These are phyloP conservation scores for Sugiyamaella novakii DNA, from an alignment of 1,139 yeast species.

Conservation along the genomic window DNA sequence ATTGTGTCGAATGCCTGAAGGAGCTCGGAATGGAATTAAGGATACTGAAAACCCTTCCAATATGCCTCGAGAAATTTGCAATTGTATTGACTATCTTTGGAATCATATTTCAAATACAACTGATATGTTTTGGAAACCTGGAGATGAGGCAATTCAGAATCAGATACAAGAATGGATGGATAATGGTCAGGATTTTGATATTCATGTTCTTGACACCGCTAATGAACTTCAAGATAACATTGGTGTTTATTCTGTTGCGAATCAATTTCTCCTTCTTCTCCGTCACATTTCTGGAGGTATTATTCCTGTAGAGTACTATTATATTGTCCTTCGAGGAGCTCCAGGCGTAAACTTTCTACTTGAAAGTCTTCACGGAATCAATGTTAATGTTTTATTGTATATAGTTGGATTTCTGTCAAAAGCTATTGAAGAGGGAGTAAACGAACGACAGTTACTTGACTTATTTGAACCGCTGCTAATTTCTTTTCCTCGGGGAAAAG, in stretches of 20 bases:
- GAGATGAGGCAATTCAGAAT: conserved; percentile 36
- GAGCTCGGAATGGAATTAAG: conserved; percentile 34
- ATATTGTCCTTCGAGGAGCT: conserved; percentile 30
- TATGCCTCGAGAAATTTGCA: conserved; percentile 42
- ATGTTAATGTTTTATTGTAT: conserved; percentile 48
- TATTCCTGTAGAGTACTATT: conserved; percentile 42
- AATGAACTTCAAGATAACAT: conserved; percentile 30
- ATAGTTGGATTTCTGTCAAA: conserved; percentile 43
- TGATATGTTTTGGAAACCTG: conserved; percentile 30
- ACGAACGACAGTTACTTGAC: conserved; percentile 26
- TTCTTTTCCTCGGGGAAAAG: conserved; percentile 34
- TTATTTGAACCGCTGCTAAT: conserved; percentile 40
- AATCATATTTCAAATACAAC: conserved; percentile 22
- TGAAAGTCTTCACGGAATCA: conserved; percentile 45
- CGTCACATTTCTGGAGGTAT: conserved; percentile 47
- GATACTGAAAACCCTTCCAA: conserved; percentile 27
- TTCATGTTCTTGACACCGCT: conserved; percentile 37
- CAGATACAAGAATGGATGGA: conserved; percentile 45
- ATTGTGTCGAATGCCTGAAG: conserved; percentile 37
- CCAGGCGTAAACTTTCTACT: conserved; percentile 38
- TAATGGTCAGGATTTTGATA: conserved; percentile 39
- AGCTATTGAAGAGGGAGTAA: conserved; percentile 38
- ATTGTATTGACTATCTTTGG: conserved; percentile 44
- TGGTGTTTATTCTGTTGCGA: conserved; percentile 41
- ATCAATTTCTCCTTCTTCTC: conserved; percentile 41